Evolutionary conservation across 73 alveolate species (phyloP).

Genomic region (Paramecium caudatum): DNA sequence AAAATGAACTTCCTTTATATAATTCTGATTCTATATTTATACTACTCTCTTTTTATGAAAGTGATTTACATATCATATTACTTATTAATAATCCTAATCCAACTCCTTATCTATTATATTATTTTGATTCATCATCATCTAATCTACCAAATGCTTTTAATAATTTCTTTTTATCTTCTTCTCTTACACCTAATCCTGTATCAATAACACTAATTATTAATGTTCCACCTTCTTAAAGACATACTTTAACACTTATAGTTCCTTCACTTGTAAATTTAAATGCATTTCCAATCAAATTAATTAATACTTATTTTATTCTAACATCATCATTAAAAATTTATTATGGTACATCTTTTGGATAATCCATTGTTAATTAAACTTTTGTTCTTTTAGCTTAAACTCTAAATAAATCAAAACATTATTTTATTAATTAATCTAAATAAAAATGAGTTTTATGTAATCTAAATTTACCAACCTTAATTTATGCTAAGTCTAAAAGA

Average conservation of each 20-base stretch:
- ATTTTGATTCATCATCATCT: slow-evolving; percentile 71
- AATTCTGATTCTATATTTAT: slow-evolving; percentile 10
- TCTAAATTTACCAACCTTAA: slow-evolving; percentile 71
- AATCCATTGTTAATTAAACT: slow-evolving; percentile 15
- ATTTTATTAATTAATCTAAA: slow-evolving; percentile 12
- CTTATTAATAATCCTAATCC: slow-evolving; percentile 75
- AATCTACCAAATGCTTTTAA: slow-evolving; percentile 69
- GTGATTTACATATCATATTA: slow-evolving; percentile 60
- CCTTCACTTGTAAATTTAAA: slow-evolving; percentile 72
- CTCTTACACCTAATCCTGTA: slow-evolving; percentile 75
- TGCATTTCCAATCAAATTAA: slow-evolving; percentile 76
- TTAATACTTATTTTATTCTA: slow-evolving; percentile 63
- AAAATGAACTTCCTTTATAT: slow-evolving; percentile 30
- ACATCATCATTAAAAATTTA: slow-evolving; percentile 64
- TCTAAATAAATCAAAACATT: slow-evolving; percentile 44
- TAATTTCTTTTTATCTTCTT: slow-evolving; percentile 69
- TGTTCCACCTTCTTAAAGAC: slow-evolving; percentile 19
- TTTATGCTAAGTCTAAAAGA: slow-evolving; percentile 70
- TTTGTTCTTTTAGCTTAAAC: slow-evolving; percentile 37
- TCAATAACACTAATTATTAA: slow-evolving; percentile 51
- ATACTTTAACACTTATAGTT: slow-evolving; percentile 32
- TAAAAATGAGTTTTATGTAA: slow-evolving; percentile 27
- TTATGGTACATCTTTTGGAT: slow-evolving; percentile 30
- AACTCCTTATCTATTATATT: slow-evolving; percentile 71
- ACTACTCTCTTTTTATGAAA: background rate